Conservation (phyloP, 2,329 filamentous ascomycete species). For the Macrophomina pseudophaseolina region DNA sequence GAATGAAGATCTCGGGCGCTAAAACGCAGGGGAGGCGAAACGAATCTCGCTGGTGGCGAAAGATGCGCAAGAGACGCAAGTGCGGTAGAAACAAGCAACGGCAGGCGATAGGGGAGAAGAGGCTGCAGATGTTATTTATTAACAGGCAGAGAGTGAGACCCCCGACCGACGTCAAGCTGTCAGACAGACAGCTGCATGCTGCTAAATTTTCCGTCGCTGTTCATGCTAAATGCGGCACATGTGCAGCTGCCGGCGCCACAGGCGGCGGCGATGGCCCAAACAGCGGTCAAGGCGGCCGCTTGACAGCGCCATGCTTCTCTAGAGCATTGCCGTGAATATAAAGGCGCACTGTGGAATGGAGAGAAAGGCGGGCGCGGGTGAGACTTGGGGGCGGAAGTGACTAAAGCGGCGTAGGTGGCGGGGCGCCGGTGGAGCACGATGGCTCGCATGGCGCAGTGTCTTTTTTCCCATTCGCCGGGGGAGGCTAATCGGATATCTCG, state of each 20-base stretch:
- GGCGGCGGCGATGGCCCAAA: not conserved
- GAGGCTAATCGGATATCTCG: not conserved
- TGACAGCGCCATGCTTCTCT: not conserved
- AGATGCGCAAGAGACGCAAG: too few species aligned
- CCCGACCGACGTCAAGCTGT: too few species aligned
- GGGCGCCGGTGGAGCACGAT: not conserved
- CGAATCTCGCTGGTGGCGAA: too few species aligned
- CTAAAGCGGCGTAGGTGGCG: not conserved
- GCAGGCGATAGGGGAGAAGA: too few species aligned
- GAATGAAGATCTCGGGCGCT: not conserved
- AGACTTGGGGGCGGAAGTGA: not conserved
- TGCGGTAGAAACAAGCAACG: too few species aligned
- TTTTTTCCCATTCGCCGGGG: slow-evolving; percentile 1
- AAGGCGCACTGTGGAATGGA: not conserved
- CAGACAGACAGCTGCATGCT: not conserved
- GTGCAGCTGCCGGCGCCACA: not conserved
- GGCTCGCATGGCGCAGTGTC: not conserved
- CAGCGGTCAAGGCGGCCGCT: not conserved
- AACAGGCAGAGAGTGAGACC: too few species aligned
- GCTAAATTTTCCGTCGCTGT: not conserved
- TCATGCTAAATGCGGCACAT: not conserved
- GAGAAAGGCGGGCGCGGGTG: not conserved
- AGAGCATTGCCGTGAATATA: not conserved
- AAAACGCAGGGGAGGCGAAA: not conserved
- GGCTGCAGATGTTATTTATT: too few species aligned